phyloP scores from a whole-genome alignment of 345 rosid species.

The Rhizophora apiculata region DNA sequence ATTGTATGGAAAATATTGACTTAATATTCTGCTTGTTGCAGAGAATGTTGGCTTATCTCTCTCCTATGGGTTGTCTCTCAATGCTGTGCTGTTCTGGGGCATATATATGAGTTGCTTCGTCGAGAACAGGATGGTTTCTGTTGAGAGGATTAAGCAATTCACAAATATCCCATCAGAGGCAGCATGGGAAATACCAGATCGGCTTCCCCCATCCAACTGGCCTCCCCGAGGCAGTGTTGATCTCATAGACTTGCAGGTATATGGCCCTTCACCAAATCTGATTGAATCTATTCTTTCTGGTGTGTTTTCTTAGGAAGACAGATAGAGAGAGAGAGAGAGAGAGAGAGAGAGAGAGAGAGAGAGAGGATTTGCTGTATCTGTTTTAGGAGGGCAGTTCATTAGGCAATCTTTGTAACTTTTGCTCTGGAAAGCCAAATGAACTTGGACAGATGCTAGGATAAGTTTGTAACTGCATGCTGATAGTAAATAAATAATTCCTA shows the following conservation, averaged over 20 bases:
- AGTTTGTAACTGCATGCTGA: background rate
- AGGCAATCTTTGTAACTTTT: too few species aligned
- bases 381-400: background rate
- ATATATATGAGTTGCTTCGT: constrained; percentile 83
- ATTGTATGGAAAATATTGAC: background rate
- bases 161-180: constrained; percentile 77
- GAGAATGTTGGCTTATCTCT: constrained; percentile 89
- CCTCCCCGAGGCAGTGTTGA: constrained; percentile 69
- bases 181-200: constrained; percentile 61
- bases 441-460: too few species aligned
- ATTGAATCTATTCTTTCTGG: background rate
- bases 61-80: constrained; percentile 88
- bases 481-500: background rate
- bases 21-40: constrained; percentile 25
- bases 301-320: too few species aligned
- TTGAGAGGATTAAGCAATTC: constrained; percentile 91
- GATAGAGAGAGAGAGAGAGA: too few species aligned
- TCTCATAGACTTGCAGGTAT: constrained; percentile 77
- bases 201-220: constrained; percentile 69
- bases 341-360: background rate
- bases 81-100: constrained; percentile 70
- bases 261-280: background rate
- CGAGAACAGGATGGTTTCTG: constrained; percentile 88
- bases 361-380: background rate
- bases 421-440: too few species aligned